Percentiles rank a stretch among this genome's conserved stretches.
Evolutionary conservation across 2,329 filamentous ascomycete genomes (phyloP).

Genomic region (Sclerotinia spermophila): DNA sequence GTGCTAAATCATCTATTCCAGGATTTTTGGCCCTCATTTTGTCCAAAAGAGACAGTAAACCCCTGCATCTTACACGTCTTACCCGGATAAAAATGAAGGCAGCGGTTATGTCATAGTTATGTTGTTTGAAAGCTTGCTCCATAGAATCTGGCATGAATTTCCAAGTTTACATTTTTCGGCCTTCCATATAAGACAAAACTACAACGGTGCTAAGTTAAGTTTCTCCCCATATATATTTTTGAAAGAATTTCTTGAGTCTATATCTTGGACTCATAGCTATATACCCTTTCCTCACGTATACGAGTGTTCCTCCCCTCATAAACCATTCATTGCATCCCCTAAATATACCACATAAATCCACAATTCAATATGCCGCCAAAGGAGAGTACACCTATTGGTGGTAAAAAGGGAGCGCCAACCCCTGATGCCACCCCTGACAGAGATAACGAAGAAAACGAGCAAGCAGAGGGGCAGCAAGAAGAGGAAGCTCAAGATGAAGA

Average conservation of each 20-base stretch:
- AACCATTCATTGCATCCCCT: background rate
- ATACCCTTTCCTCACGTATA: background rate
- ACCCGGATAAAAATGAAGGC: background rate
- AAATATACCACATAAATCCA: background rate
- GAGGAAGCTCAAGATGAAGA: slow-evolving; percentile 18
- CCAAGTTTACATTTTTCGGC: slow-evolving; percentile 9
- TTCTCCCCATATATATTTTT: background rate
- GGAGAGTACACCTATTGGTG: slow-evolving; percentile 12
- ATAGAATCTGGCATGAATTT: slow-evolving; percentile 14
- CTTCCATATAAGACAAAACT: slow-evolving; percentile 16
- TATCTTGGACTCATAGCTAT: background rate
- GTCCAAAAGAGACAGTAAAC: background rate
- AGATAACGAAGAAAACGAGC: slow-evolving; percentile 1
- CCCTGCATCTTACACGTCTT: slow-evolving; percentile 9
- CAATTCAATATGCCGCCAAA: slow-evolving; percentile 14
- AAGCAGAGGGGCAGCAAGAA: slow-evolving; percentile 4
- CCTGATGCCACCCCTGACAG: slow-evolving; percentile 8
- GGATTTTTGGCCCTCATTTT: background rate
- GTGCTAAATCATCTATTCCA: background rate
- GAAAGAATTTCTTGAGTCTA: background rate
- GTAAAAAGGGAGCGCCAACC: slow-evolving; percentile 9
- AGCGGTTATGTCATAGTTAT: slow-evolving; percentile 17
- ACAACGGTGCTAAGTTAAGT: background rate
- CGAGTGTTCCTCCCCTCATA: background rate
- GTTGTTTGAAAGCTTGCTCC: slow-evolving; percentile 13